A percentile compares a stretch with the other conserved stretches of the same genome.
These are phyloP conservation scores for Debaryomyces nepalensis DNA, from an alignment of 1,139 yeast genomes.

Conservation along the genomic window DNA sequence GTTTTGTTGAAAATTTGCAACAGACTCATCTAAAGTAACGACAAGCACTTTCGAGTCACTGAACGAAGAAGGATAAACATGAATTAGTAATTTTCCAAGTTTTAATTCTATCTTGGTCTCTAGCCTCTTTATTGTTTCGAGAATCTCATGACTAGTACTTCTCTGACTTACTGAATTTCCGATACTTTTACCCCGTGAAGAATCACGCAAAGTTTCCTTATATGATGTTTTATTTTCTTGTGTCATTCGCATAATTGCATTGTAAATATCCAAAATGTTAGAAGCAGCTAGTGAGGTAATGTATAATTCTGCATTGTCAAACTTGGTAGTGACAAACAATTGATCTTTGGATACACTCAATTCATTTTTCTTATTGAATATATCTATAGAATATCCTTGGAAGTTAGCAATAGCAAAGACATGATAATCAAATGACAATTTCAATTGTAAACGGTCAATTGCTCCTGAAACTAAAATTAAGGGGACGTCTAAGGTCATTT, in stretches of 20 bases:
- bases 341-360: constrained; percentile 57
- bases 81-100: constrained; percentile 59
- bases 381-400: constrained; percentile 53
- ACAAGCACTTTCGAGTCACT: constrained; percentile 76
- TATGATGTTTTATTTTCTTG: constrained; percentile 76
- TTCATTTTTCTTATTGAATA: constrained; percentile 70
- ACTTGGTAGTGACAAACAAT: constrained; percentile 59
- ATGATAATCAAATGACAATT: constrained; percentile 81
- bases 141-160: constrained; percentile 32
- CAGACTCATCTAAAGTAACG: constrained; percentile 60
- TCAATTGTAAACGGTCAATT: constrained; percentile 57
- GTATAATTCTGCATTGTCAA: constrained; percentile 62
- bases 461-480: constrained; percentile 66
- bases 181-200: constrained; percentile 28
- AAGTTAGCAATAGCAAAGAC: constrained; percentile 70
- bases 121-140: constrained; percentile 45
- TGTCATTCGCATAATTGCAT: constrained; percentile 70
- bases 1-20: constrained; percentile 64
- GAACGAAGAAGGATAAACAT: constrained; percentile 77
- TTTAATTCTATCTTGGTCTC: constrained; percentile 67
- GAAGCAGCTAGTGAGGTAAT: constrained; percentile 87
- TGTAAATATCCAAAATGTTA: constrained; percentile 75
- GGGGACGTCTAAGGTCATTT: constrained; percentile 60
- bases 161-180: constrained; percentile 17
- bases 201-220: constrained; percentile 69